These are phyloP conservation scores for Sodiomyces alkalinus DNA, from an alignment of 2,329 filamentous ascomycete species.

Conservation along the genomic window DNA sequence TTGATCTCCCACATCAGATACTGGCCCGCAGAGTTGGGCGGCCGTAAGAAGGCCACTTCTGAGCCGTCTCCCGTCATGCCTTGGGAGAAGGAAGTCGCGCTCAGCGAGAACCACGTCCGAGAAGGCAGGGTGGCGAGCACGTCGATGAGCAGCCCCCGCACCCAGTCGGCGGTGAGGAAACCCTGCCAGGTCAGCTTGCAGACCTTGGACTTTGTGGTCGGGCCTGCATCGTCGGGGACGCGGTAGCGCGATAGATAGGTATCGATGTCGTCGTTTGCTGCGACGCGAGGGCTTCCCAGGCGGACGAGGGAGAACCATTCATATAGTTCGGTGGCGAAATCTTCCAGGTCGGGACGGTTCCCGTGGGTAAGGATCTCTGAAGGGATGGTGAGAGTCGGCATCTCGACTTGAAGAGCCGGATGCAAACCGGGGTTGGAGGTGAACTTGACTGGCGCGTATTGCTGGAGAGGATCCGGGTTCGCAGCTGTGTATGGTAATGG, in stretches of 20 bases:
- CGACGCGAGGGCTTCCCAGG: slow-evolving; percentile 49
- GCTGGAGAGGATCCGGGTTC: slow-evolving; percentile 31
- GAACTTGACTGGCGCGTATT: slow-evolving; percentile 26
- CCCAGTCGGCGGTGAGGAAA: slow-evolving; percentile 38
- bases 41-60: slow-evolving; percentile 39
- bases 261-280: slow-evolving; percentile 43
- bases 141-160: slow-evolving; percentile 29
- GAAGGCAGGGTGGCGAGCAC: slow-evolving; percentile 26
- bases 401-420: slow-evolving; percentile 11
- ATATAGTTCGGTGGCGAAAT: slow-evolving; percentile 47
- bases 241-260: slow-evolving; percentile 54
- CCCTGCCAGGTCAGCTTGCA: slow-evolving; percentile 45
- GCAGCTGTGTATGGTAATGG: too few species aligned
- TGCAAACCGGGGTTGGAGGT: slow-evolving; percentile 19
- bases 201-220: slow-evolving; percentile 15
- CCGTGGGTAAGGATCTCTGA: slow-evolving; percentile 15
- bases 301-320: slow-evolving; percentile 62
- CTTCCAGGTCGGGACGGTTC: slow-evolving; percentile 39
- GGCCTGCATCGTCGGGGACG: slow-evolving; percentile 27
- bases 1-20: slow-evolving; percentile 48
- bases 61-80: slow-evolving; percentile 25
- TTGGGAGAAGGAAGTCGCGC: slow-evolving; percentile 33
- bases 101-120: slow-evolving; percentile 39
- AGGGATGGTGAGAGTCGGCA: slow-evolving; percentile 16
- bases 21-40: slow-evolving; percentile 30